phyloP scores from a whole-genome alignment of 2,329 filamentous ascomycete species.

The Leptographium galeiforme region DNA sequence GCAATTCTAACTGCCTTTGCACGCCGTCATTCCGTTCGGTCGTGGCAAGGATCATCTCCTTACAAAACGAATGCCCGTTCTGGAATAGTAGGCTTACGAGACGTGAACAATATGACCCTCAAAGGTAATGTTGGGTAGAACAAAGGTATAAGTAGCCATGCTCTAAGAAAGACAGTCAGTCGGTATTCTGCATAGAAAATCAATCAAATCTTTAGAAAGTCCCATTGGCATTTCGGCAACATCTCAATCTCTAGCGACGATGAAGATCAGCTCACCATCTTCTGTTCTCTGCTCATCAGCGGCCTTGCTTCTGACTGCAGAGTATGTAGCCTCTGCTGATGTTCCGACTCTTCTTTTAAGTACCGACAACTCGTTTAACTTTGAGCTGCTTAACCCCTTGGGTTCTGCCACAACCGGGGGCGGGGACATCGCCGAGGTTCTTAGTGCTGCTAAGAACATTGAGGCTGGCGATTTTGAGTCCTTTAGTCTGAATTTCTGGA shows the following conservation, averaged over 20 bases:
- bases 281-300: not conserved
- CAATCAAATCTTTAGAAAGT: not conserved
- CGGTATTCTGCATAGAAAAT: not conserved
- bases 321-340: not conserved
- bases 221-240: not conserved
- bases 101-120: not conserved
- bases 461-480: slow-evolving; percentile 15
- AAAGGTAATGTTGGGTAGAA: not conserved
- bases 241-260: not conserved
- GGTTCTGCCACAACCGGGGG: slow-evolving; percentile 13
- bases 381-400: slow-evolving; percentile 14
- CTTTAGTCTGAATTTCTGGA: slow-evolving; percentile 13
- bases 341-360: slow-evolving; percentile 12
- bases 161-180: not conserved
- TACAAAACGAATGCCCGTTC: not conserved
- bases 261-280: not conserved
- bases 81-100: not conserved
- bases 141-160: not conserved
- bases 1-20: not conserved
- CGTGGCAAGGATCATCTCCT: not conserved
- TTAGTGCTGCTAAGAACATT: slow-evolving; percentile 15
- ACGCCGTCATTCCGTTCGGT: not conserved
- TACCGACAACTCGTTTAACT: slow-evolving; percentile 14
- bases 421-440: slow-evolving; percentile 15
- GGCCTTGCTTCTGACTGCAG: not conserved